Conservation (phyloP, 345 rosid species). For the Camelina laxa region DNA sequence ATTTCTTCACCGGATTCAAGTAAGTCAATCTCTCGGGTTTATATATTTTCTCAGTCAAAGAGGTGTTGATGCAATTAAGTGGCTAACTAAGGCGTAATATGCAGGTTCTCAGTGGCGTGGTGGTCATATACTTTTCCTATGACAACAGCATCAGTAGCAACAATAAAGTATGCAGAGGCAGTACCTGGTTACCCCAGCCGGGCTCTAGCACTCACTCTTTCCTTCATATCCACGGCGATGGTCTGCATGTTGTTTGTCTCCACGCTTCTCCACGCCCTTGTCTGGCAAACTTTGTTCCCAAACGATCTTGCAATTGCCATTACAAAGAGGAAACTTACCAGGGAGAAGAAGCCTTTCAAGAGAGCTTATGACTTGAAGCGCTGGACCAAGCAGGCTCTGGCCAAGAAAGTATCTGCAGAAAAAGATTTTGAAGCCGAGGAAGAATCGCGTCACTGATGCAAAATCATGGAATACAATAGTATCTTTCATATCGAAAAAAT, state of each 20-base stretch:
- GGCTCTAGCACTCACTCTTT: constrained; percentile 70
- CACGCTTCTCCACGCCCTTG: constrained; percentile 79
- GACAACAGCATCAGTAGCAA: constrained; percentile 91
- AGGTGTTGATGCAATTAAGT: constrained; percentile 17
- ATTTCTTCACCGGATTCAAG: constrained; percentile 96
- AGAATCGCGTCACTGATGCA: constrained; percentile 44
- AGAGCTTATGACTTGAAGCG: constrained; percentile 67
- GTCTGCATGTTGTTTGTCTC: constrained; percentile 66
- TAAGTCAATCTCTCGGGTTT: constrained; percentile 40
- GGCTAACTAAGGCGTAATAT: neutral
- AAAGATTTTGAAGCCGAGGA: constrained; percentile 52
- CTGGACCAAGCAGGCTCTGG: constrained; percentile 74
- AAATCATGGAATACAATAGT: constrained; percentile 18
- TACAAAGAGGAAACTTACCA: constrained; percentile 64
- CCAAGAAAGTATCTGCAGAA: constrained; percentile 51
- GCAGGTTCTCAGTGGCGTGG: constrained; percentile 94
- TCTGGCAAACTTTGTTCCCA: constrained; percentile 76
- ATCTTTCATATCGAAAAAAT: constrained; percentile 11
- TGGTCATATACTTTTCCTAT: constrained; percentile 98
- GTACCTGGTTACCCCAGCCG: constrained; percentile 66
- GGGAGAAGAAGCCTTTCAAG: constrained; percentile 65
- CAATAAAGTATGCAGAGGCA: constrained; percentile 83
- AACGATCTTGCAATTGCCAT: constrained; percentile 93
- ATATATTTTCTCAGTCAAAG: neutral
- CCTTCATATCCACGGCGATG: constrained; percentile 83